Evolutionary conservation across 768 basidiomycete species (phyloP), one percentile per base, ranked within the genome.

Genomic region (Russula virescens): DNA sequence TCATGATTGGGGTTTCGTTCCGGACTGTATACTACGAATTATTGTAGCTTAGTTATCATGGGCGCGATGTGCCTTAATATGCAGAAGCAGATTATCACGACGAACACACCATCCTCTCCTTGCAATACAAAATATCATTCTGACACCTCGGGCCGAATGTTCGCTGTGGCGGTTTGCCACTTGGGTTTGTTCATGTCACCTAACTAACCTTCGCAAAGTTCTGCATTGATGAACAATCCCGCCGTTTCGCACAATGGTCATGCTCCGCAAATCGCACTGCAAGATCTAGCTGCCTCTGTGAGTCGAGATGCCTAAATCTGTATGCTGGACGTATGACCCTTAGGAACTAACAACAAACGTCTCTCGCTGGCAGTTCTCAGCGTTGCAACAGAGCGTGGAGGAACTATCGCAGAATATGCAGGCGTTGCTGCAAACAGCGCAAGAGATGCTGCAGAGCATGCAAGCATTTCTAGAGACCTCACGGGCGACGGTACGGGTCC

Each of bases 321-420:
- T 14, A 38, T 38, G 8, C 38, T 40, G 43, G 21, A 42, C 11
- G 7, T 19, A n/a, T 5, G 31, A 46, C 21, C 31, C 45, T 34
- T 23, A 11, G 19, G 31, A 38, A 38, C 45, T 3, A n/a, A 14
- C 19, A 18, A 19, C 21, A 28, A 42, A 40, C 3, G 68, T 21
- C 61, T 65, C 35, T 62, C n/a, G n/a, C n/a, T n/a, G n/a, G n/a
- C 69, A 28, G 68, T 67, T 26, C 42, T 52, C 46, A 60, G 60
- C 50, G 62, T 61, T 28, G 38, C 63, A 25, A 23, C 66, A 35
- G 65, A 58, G 47, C 60, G 66, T 50, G 60, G 67, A n/a, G 38
- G 60, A 46, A 56, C 60, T 43, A 57, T 61, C 60, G 60, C 50
- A 55, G 38, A 31, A 18, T 5, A 28, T 61, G 46, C 60, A 61